Evolutionary conservation across 2,329 filamentous ascomycete species (phyloP).

Genomic region (Cylindrodendrum hubeiense): DNA sequence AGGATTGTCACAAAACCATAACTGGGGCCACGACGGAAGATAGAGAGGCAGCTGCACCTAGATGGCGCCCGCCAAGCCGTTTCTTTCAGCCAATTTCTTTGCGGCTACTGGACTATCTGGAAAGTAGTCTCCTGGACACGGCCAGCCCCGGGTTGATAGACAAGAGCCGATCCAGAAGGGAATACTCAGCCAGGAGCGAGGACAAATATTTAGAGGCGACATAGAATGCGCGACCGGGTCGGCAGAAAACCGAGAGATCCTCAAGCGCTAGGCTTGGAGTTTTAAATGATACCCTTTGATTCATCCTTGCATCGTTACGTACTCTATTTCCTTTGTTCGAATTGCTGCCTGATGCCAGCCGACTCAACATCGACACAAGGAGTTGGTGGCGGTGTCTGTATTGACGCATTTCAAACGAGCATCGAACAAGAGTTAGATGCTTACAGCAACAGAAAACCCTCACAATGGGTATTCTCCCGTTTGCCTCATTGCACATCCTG

Average conservation of each 20-base stretch:
- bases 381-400: background rate
- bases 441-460: background rate
- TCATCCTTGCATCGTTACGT: background rate
- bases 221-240: background rate
- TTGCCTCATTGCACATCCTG: background rate
- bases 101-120: background rate
- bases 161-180: background rate
- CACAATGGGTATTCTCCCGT: background rate
- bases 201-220: background rate
- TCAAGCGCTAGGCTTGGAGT: conserved; percentile 19
- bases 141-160: background rate
- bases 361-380: background rate
- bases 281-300: conserved; percentile 41
- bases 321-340: background rate
- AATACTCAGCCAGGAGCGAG: background rate
- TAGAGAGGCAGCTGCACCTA: too few relatives aligned
- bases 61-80: background rate
- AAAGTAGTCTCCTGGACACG: background rate
- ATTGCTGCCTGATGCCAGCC: background rate
- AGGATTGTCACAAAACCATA: too few relatives aligned
- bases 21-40: too few relatives aligned
- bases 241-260: background rate
- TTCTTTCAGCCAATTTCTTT: background rate
- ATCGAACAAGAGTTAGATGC: background rate
- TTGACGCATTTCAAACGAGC: background rate